Percentiles rank a stretch among this genome's conserved stretches.
Conservation (phyloP, 331 rosid genomes). For the Telfairia occidentalis region DNA sequence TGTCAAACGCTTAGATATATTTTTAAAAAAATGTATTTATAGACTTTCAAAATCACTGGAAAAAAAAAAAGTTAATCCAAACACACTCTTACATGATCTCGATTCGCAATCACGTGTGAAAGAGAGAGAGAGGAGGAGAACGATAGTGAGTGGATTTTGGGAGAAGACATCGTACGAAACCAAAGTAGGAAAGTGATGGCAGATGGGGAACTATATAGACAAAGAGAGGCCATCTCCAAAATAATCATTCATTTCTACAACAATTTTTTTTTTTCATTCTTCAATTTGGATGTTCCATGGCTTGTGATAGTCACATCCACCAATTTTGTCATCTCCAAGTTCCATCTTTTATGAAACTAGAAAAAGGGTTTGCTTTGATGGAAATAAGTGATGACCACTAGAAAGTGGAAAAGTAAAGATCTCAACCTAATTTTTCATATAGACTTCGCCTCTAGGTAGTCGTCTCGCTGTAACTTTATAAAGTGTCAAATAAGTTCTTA, state of each 20-base stretch:
- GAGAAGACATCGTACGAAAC: conserved; percentile 4
- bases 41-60: too few species aligned
- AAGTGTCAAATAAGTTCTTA: too few species aligned
- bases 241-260: not conserved
- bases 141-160: conserved; percentile 14
- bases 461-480: too few species aligned
- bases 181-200: not conserved
- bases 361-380: not conserved
- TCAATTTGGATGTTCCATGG: too few species aligned
- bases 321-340: not conserved
- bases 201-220: not conserved
- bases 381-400: not conserved
- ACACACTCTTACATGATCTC: too few species aligned
- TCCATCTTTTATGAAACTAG: not conserved
- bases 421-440: too few species aligned
- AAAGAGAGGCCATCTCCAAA: not conserved
- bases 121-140: not conserved
- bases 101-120: not conserved
- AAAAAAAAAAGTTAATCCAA: too few species aligned
- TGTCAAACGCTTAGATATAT: too few species aligned
- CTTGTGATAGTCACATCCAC: not conserved
- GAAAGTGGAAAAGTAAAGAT: too few species aligned
- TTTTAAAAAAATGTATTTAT: too few species aligned
- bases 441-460: too few species aligned
- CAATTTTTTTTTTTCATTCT: not conserved